Conservation (phyloP, 1,139 yeast genomes). For the Pichia sp. region DNA sequence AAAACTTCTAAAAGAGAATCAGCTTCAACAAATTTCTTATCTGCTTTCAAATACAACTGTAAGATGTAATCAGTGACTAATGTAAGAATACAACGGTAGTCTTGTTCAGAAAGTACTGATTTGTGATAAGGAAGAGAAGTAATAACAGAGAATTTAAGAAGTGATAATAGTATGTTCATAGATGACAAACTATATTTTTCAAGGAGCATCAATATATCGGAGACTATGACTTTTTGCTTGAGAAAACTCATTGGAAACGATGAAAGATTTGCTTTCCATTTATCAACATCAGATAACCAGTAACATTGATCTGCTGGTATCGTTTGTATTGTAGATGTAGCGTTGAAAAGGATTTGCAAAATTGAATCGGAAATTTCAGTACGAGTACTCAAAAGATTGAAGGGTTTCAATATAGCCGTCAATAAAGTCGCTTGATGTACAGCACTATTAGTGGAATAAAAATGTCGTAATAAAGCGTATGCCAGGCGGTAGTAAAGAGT, state of each 20-base stretch:
- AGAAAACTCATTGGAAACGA: constrained; percentile 5
- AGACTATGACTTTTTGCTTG: not conserved
- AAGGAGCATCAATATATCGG: too few relatives aligned
- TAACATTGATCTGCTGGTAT: constrained; percentile 8
- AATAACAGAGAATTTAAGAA: too few relatives aligned
- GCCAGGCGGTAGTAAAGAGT: constrained; percentile 9
- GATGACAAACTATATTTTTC: too few relatives aligned
- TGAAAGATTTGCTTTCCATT: constrained; percentile 9
- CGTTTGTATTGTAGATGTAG: constrained; percentile 3
- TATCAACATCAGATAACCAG: constrained; percentile 12
- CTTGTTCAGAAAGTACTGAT: too few relatives aligned
- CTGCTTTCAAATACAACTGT: too few relatives aligned
- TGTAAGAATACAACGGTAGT: too few relatives aligned
- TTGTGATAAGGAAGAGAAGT: too few relatives aligned
- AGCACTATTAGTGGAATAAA: constrained; percentile 3
- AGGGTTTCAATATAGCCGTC: constrained; percentile 5
- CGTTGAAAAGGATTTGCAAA: constrained; percentile 5
- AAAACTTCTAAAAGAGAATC: constrained; percentile 6
- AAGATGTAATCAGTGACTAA: too few relatives aligned
- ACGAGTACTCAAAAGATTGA: constrained; percentile 6
- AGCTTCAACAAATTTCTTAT: too few relatives aligned
- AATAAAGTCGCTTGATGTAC: not conserved
- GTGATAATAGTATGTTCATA: too few relatives aligned
- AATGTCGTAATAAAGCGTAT: constrained; percentile 10
- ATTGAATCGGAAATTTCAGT: constrained; percentile 1